These are phyloP conservation scores for Hericium alpestre DNA, from an alignment of 768 basidiomycete species.

Conservation along the genomic window DNA sequence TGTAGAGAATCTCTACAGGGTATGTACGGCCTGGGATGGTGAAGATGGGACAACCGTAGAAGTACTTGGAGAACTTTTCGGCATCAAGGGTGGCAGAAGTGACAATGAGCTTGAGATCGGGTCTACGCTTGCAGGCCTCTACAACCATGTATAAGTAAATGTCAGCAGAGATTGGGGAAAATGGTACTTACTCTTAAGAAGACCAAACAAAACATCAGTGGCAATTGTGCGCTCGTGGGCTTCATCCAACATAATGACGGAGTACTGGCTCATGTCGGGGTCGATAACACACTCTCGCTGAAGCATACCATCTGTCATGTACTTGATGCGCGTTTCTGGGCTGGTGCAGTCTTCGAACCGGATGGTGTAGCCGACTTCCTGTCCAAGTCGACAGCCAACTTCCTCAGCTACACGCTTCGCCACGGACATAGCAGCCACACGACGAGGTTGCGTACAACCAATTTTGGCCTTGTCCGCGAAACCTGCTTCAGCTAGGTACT, in stretches of 20 bases:
- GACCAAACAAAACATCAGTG: constrained; percentile 96
- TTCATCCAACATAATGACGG: constrained; percentile 96
- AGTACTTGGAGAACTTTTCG: constrained; percentile 99
- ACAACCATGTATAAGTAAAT: constrained; percentile 16
- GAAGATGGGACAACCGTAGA: constrained; percentile 97
- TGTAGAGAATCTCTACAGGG: constrained; percentile 96
- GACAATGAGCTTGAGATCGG: constrained; percentile 95
- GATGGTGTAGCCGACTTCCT: constrained; percentile 97
- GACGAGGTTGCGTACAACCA: constrained; percentile 97
- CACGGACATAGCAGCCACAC: constrained; percentile 98
- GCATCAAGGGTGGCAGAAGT: constrained; percentile 99
- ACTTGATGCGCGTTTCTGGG: constrained; percentile 98
- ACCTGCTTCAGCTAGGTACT: constrained; percentile 92
- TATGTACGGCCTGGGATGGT: constrained; percentile 99
- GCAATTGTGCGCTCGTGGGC: constrained; percentile 97
- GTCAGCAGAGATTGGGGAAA: not conserved
- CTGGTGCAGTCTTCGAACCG: constrained; percentile 99
- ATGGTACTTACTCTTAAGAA: constrained; percentile 67
- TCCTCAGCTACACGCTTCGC: constrained; percentile 98
- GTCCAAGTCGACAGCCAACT: constrained; percentile 92
- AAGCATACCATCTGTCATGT: constrained; percentile 99
- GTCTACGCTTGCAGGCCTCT: constrained; percentile 92
- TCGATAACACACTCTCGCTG: constrained; percentile 95
- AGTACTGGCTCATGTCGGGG: constrained; percentile 85
- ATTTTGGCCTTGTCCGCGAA: constrained; percentile 85